Percentiles rank a stretch among this genome's conserved stretches.
phyloP scores from a whole-genome alignment of 2,329 filamentous ascomycete genomes.

The Diaporthe destruens region DNA sequence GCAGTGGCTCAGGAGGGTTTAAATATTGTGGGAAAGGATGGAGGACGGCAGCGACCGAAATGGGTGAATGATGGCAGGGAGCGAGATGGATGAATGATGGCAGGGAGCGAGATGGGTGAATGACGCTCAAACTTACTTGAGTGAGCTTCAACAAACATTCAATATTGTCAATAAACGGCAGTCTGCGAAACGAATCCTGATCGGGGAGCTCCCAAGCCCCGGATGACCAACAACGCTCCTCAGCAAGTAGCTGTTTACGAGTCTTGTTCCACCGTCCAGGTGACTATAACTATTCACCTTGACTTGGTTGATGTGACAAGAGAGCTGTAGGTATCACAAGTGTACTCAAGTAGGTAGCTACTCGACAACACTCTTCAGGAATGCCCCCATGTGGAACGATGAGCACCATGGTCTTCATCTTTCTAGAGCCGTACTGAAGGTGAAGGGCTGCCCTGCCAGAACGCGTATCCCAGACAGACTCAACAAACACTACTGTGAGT shows the following conservation, averaged over 20 bases:
- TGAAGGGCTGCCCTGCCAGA: background rate
- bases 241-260: background rate
- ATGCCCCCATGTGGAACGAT: background rate
- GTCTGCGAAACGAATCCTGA: background rate
- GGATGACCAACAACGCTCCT: background rate
- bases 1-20: background rate
- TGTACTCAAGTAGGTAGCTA: background rate
- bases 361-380: background rate
- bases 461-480: no score
- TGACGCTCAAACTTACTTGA: background rate
- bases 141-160: no score
- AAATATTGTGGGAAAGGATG: background rate
- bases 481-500: background rate
- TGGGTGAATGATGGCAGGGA: background rate
- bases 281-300: no score
- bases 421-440: background rate
- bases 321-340: background rate
- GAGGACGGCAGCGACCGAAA: no score
- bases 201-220: background rate
- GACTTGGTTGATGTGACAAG: background rate
- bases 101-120: background rate
- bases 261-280: no score
- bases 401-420: background rate
- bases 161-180: no score
- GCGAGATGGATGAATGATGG: background rate